Conservation (phyloP, 192 early-diverging fungal species). For the Paraglomus brasilianum region DNA sequence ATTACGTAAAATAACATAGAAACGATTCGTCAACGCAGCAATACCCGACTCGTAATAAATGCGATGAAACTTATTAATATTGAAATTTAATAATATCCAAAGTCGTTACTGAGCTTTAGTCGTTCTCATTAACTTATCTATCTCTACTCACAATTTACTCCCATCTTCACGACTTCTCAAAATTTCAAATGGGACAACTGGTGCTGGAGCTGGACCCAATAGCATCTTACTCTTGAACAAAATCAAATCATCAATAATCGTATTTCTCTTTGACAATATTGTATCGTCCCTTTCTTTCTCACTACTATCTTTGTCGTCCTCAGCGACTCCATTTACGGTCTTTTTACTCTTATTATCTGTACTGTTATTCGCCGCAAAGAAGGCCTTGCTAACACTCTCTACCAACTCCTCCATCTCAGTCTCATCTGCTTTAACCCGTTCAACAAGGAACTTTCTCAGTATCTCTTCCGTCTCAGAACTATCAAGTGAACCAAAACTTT, state of each 20-base stretch:
- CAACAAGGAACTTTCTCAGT: constrained; percentile 29
- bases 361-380: neutral
- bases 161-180: neutral
- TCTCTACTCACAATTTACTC: no score
- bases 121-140: no score
- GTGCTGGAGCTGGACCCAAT: constrained; percentile 42
- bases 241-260: constrained; percentile 41
- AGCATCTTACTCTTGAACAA: constrained; percentile 46
- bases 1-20: no score
- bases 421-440: constrained; percentile 33
- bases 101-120: no score
- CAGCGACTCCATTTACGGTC: neutral
- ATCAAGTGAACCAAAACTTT: constrained; percentile 15
- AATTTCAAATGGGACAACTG: constrained; percentile 29
- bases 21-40: no score
- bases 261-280: constrained; percentile 36
- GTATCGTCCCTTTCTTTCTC: constrained; percentile 32
- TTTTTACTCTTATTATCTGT: neutral
- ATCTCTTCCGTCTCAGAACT: constrained; percentile 20
- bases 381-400: constrained; percentile 1
- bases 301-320: neutral
- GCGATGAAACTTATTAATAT: no score
- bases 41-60: no score
- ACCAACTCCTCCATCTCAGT: constrained; percentile 30
- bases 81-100: no score